Base-by-base conservation (phyloP, 1,139 yeast genomes). In the Blastobotrys illinoisensis region DNA sequence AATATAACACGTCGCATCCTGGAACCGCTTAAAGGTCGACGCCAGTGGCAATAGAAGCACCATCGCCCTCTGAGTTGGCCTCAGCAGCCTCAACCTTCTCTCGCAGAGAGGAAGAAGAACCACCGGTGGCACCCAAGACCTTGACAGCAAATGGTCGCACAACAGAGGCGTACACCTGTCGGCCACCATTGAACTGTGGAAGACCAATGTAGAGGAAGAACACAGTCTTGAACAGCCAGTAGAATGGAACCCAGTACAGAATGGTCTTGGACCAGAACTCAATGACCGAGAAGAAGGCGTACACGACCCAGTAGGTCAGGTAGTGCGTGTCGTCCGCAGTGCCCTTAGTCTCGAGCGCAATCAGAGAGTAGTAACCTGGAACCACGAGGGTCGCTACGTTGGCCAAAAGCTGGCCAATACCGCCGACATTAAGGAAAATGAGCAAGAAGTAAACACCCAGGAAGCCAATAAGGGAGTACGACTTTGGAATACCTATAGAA, bases 261-360 rank as follows among this genome's bases (percentile, higher is more conserved):
- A 95, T 86, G 46, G 97, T 86, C 68, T 84, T 82, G 59, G 97
- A 85, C 98, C 98, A 93, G 79, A 89, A 93, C 76, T 93, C 99
- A 66, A 89, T 68, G 51, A 93, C 93, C 70, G 85, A 88, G 76
- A 93, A 82, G 66, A 83, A 84, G 32, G 97, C 96, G 70, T 88
- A 93, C 28, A 93, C 96, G 57, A 93, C 97, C 99, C 99, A 93
- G 74, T 93, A 91, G 43, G 97, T 86, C 69, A 93, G 80, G 71
- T 87, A 81, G 66, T 88, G 86, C 58, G 95, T 86, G 71, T 90
- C 97, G 69, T 90, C 97, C 44, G 76, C 74, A 48, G 83, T 75
- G 32, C 79, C 70, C 9, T 80, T 63, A 40, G 97, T 85, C 72
- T 85, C 88, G 63, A 93, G 79, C 18, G 99, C 98, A 60, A 81